A percentile compares a stretch with the other conserved stretches of the same genome.
These are phyloP conservation scores for Penicillium sp. DNA, from an alignment of 2,329 filamentous ascomycete genomes.

Conservation along the genomic window DNA sequence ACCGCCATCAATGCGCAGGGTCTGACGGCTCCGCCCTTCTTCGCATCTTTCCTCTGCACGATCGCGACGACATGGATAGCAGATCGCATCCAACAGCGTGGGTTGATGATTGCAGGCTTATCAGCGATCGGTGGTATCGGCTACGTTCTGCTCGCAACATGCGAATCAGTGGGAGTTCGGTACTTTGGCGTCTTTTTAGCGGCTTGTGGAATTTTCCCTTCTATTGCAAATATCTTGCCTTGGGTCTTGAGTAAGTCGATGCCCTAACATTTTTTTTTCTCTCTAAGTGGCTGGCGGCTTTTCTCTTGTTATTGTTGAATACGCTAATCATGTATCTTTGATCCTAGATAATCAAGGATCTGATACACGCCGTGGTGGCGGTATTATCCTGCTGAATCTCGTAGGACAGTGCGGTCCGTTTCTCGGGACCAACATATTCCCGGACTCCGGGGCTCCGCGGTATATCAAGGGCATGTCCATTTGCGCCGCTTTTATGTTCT, in stretches of 20 bases:
- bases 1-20: slow-evolving; percentile 62
- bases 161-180: slow-evolving; percentile 44
- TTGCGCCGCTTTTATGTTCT: slow-evolving; percentile 57
- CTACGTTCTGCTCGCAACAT: slow-evolving; percentile 59
- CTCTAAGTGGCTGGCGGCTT: neutral
- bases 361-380: slow-evolving; percentile 60
- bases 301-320: neutral
- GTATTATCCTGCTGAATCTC: slow-evolving; percentile 61
- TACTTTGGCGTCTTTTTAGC: slow-evolving; percentile 52
- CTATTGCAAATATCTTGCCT: slow-evolving; percentile 64
- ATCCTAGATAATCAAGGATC: slow-evolving; percentile 60
- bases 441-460: slow-evolving; percentile 42
- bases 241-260: slow-evolving; percentile 52
- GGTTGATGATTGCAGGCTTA: slow-evolving; percentile 52
- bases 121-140: slow-evolving; percentile 55
- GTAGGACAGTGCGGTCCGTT: slow-evolving; percentile 61
- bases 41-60: slow-evolving; percentile 59
- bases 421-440: slow-evolving; percentile 60
- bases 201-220: slow-evolving; percentile 59
- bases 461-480: slow-evolving; percentile 53
- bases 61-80: slow-evolving; percentile 58
- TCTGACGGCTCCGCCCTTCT: slow-evolving; percentile 64
- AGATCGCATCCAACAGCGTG: slow-evolving; percentile 61
- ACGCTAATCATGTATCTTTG: neutral
- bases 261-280: neutral